Evolutionary conservation across 2,329 filamentous ascomycete species (phyloP).

Genomic region (Neoarthrinium moseri): DNA sequence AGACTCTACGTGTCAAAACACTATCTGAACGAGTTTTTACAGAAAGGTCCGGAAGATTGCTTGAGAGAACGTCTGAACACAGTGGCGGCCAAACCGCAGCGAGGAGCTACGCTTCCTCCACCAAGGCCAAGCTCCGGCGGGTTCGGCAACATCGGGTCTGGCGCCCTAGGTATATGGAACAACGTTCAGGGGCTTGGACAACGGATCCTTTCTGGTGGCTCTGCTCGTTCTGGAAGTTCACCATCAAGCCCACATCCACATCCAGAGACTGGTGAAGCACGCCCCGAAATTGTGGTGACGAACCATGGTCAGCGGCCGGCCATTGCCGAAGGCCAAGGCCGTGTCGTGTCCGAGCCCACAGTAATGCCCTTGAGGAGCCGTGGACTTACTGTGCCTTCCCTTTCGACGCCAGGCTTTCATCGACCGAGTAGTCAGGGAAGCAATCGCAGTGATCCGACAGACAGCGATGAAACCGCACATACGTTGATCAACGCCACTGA

Average conservation of each 20-base stretch:
- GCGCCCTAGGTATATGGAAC: slow-evolving; percentile 22
- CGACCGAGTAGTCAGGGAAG: slow-evolving; percentile 29
- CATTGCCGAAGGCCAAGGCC: slow-evolving; percentile 17
- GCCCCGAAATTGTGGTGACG: slow-evolving; percentile 38
- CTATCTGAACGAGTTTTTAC: slow-evolving; percentile 52
- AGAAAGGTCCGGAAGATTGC: slow-evolving; percentile 54
- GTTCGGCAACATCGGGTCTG: slow-evolving; percentile 6
- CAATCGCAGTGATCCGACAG: slow-evolving; percentile 20
- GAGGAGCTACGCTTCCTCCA: slow-evolving; percentile 1
- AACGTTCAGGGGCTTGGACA: slow-evolving; percentile 27
- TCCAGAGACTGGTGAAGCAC: slow-evolving; percentile 15
- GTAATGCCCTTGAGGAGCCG: slow-evolving; percentile 19
- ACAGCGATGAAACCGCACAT: slow-evolving; percentile 15
- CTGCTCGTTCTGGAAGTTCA: not conserved
- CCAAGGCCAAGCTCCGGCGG: not conserved
- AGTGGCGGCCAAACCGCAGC: slow-evolving; percentile 22
- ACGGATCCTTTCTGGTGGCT: slow-evolving; percentile 16
- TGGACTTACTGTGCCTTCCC: slow-evolving; percentile 30
- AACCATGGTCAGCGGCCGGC: slow-evolving; percentile 26
- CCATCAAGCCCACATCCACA: slow-evolving; percentile 3
- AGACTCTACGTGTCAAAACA: slow-evolving; percentile 51
- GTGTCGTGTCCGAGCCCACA: slow-evolving; percentile 19
- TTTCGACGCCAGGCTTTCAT: slow-evolving; percentile 24
- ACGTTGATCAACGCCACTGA: slow-evolving; percentile 30
- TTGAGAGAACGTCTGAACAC: slow-evolving; percentile 49